Conservation (phyloP, 139 green algal species). For the Spirogloea muscicola region DNA sequence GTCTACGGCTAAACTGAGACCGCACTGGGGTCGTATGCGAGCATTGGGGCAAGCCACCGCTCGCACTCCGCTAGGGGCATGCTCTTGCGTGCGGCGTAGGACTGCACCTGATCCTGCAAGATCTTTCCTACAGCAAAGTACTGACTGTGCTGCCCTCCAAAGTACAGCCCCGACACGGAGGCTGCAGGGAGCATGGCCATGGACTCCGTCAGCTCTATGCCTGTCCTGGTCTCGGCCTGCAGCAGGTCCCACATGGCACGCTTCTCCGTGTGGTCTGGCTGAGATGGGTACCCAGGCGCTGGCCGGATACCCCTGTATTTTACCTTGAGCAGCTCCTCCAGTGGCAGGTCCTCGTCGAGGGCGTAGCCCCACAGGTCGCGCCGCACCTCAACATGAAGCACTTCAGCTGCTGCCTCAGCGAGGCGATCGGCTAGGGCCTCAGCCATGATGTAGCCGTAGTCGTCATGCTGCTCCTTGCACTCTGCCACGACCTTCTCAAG, state of each 20-base stretch:
- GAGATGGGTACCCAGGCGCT: slow-evolving; percentile 93
- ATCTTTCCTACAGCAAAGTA: slow-evolving; percentile 99
- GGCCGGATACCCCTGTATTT: slow-evolving; percentile 97
- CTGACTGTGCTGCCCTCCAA: slow-evolving; percentile 68
- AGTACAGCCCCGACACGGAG: slow-evolving; percentile 91
- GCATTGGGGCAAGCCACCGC: slow-evolving; percentile 81
- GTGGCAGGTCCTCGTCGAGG: slow-evolving; percentile 72
- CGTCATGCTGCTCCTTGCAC: slow-evolving; percentile 68
- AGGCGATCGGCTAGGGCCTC: slow-evolving; percentile 95
- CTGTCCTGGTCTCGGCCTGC: slow-evolving; percentile 69
- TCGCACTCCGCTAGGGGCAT: slow-evolving; percentile 75
- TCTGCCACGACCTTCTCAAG: slow-evolving; percentile 74
- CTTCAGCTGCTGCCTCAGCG: slow-evolving; percentile 94
- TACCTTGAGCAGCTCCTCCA: slow-evolving; percentile 96
- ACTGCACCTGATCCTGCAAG: slow-evolving; percentile 79
- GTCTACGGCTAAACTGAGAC: slow-evolving; percentile 46
- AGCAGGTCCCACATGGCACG: slow-evolving; percentile 93
- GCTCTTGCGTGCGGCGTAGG: slow-evolving; percentile 89
- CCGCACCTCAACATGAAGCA: slow-evolving; percentile 83
- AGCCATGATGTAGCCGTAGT: slow-evolving; percentile 93
- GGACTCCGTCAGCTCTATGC: slow-evolving; percentile 87
- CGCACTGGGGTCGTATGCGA: slow-evolving; percentile 95
- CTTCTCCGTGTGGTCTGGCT: slow-evolving; percentile 99
- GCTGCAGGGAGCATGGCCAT: slow-evolving; percentile 95
- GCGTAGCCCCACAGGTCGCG: slow-evolving; percentile 93